Evolutionary conservation across 257 asterid genomes (phyloP), one percentile per base, ranked within the genome.

Genomic region (Cruciata laevipes): DNA sequence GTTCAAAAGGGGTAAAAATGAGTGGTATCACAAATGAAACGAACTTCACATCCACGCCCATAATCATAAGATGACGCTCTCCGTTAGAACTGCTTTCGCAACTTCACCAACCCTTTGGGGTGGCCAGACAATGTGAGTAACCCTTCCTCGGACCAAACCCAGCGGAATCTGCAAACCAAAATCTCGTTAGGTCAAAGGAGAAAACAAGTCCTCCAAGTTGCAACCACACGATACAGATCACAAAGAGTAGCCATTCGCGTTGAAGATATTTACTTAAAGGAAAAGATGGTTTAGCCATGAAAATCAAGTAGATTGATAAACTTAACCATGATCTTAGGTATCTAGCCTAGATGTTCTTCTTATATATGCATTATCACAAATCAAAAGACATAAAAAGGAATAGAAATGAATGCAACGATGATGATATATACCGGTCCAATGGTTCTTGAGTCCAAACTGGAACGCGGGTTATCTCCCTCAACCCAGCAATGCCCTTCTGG

Each of bases 401-500:
- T 1, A 35, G 5, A 64, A 47, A 32, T 30, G 30, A 67, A 7
- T 49, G 56, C 31, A 58, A n/a, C n/a, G n/a, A n/a, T n/a, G n/a
- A 30, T 17, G 63, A 20, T 8, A 71, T 82, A 32, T 90, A 93
- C 95, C 79, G 96, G 86, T 63, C 99, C 99, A 72, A 73, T 66
- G 20, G 95, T 83, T 73, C 96, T 83, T 3, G 97, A 90, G 77
- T 94, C 99, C 40, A 75, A 65, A 86, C 96, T 94, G 65, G 73
- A 79, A 67, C 83, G 86, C 2, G 82, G 73, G 74, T 94, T 90
- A 81, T 90, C 99, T 38, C 99, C 99, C 62, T 79, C 89, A 65
- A 90, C 95, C 97, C 96, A 94, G 76, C 97, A 94, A 76, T 87
- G 96, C 67, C 99, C 97, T 71, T 84, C 87, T 17, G 99, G 97